Evolutionary conservation across 2,329 filamentous ascomycete genomes (phyloP).

Genomic region (Diaporthe vexans): DNA sequence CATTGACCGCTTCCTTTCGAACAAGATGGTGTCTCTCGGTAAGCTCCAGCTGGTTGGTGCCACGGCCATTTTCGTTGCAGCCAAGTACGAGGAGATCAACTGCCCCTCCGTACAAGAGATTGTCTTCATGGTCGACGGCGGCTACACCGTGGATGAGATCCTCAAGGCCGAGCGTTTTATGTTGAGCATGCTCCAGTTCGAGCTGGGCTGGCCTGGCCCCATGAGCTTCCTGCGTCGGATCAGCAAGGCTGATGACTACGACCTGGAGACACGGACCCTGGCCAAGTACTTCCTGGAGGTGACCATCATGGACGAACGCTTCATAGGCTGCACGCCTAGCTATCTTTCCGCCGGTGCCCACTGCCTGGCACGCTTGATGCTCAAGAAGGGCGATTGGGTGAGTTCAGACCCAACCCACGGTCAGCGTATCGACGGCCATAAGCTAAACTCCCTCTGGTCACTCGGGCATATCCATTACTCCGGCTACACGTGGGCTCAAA

Average conservation of each 20-base stretch:
- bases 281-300: constrained; percentile 99
- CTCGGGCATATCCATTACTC: constrained; percentile 91
- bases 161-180: constrained; percentile 98
- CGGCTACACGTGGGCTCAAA: constrained; percentile 89
- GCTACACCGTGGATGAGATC: constrained; percentile 91
- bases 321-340: constrained; percentile 91
- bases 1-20: constrained; percentile 94
- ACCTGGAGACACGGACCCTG: constrained; percentile 92
- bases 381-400: constrained; percentile 96
- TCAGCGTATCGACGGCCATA: constrained; percentile 13
- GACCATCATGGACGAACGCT: constrained; percentile 97
- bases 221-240: constrained; percentile 98
- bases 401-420: constrained; percentile 53
- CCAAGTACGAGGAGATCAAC: constrained; percentile 99
- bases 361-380: constrained; percentile 88
- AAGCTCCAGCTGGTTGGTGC: constrained; percentile 97
- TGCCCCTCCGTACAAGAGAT: constrained; percentile 96
- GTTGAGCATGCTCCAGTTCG: constrained; percentile 95
- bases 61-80: constrained; percentile 94
- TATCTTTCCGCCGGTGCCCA: constrained; percentile 93
- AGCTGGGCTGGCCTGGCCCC: constrained; percentile 97
- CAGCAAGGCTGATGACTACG: constrained; percentile 98
- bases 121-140: constrained; percentile 97
- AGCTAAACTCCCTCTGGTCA: constrained; percentile 65
- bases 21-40: constrained; percentile 93